Evolutionary conservation across 768 basidiomycete genomes (phyloP).

Genomic region (Clathrus columnatus): DNA sequence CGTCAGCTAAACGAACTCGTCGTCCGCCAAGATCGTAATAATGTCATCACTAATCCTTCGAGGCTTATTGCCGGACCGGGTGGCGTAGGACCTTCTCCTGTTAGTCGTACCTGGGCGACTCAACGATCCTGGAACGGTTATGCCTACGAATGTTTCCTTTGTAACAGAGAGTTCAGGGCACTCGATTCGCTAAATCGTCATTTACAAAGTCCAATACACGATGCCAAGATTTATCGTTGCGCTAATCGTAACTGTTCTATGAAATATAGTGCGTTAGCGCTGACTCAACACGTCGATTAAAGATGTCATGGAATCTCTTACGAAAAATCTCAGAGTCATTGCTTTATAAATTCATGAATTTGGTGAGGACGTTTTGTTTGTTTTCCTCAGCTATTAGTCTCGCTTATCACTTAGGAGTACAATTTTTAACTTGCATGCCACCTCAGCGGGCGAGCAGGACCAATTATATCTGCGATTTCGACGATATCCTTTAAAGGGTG

Average conservation of each 20-base stretch:
- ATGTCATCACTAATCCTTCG: slow-evolving; percentile 47
- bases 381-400: too few species aligned
- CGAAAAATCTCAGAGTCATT: too few species aligned
- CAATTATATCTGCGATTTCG: too few species aligned
- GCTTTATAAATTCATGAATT: too few species aligned
- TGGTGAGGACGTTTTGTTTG: too few species aligned
- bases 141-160: slow-evolving; percentile 58
- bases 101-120: slow-evolving; percentile 23
- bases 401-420: too few species aligned
- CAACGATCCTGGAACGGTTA: slow-evolving; percentile 33
- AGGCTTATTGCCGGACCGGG: slow-evolving; percentile 36
- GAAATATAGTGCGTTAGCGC: slow-evolving; percentile 39
- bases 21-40: slow-evolving; percentile 33
- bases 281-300: slow-evolving; percentile 58
- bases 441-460: too few species aligned
- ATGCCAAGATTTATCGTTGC: slow-evolving; percentile 46
- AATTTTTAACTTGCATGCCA: too few species aligned
- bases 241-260: slow-evolving; percentile 33
- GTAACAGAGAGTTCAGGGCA: slow-evolving; percentile 33
- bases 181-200: slow-evolving; percentile 50
- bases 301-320: slow-evolving; percentile 30
- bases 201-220: slow-evolving; percentile 52
- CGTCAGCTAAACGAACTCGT: slow-evolving; percentile 32
- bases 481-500: not conserved
- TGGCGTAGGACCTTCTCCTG: slow-evolving; percentile 10